These are phyloP conservation scores for Ilex aquifolium DNA, from an alignment of 257 asterid genomes.

Conservation along the genomic window DNA sequence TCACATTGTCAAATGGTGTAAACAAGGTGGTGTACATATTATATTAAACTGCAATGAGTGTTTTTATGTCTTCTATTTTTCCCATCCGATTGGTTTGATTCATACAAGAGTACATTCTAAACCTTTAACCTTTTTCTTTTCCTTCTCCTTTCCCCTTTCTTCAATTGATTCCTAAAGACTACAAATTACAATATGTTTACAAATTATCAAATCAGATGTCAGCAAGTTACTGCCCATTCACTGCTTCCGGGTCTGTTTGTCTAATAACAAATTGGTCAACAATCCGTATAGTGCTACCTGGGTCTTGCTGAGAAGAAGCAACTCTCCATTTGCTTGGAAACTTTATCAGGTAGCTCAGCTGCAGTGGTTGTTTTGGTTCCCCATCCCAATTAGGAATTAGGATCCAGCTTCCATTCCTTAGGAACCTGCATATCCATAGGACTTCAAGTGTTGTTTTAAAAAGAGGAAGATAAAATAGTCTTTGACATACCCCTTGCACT, in stretches of 20 bases:
- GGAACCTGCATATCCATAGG: constrained; percentile 57
- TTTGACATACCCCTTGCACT: background rate
- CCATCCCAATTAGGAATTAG: constrained; percentile 77
- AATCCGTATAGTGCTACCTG: constrained; percentile 59
- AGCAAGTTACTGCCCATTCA: constrained; percentile 47
- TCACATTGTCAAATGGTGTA: too few species aligned
- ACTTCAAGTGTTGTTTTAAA: background rate
- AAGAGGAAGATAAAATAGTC: background rate
- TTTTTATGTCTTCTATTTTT: too few species aligned
- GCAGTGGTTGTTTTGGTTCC: constrained; percentile 55
- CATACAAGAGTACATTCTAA: too few species aligned
- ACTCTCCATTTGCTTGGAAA: constrained; percentile 95
- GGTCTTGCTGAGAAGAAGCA: constrained; percentile 62
- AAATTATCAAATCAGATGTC: constrained; percentile 14
- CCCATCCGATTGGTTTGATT: too few species aligned
- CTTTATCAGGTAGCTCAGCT: constrained; percentile 47
- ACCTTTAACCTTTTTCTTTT: too few species aligned
- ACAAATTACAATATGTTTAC: too few species aligned
- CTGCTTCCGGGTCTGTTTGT: constrained; percentile 27
- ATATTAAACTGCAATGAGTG: too few species aligned
- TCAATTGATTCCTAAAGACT: too few species aligned
- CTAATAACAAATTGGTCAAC: constrained; percentile 75
- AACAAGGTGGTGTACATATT: too few species aligned
- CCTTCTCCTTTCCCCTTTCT: too few species aligned
- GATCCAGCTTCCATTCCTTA: constrained; percentile 92